A percentile compares a stretch with the other conserved stretches of the same genome.
phyloP scores from a whole-genome alignment of 2,329 filamentous ascomycete genomes.

The Gaeumannomyces tritici region DNA sequence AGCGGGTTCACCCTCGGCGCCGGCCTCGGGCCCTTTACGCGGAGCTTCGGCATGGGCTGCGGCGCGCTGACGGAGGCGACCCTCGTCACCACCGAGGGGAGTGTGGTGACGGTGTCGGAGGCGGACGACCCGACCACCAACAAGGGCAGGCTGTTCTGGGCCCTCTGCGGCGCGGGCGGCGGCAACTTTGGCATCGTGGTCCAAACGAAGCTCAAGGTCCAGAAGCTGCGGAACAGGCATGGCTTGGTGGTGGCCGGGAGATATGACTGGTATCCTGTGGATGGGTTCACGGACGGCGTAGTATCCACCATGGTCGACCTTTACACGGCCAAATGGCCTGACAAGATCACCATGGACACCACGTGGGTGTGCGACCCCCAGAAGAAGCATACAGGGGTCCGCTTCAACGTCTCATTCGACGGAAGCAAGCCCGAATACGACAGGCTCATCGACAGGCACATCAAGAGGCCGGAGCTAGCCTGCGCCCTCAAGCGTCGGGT shows the following conservation, averaged over 20 bases:
- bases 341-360: no score
- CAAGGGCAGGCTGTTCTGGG: no score
- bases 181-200: neutral
- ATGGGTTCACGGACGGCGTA: neutral
- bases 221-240: neutral
- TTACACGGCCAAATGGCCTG: no score
- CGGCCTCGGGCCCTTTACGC: neutral
- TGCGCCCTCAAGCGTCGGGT: neutral
- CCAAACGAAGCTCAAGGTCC: neutral
- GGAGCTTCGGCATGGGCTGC: no score
- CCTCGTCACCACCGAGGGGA: no score
- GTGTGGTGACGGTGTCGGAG: no score
- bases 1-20: neutral
- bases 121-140: no score
- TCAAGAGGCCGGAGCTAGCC: neutral
- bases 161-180: no score
- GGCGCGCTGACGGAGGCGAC: no score
- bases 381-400: neutral
- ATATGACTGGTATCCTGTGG: neutral
- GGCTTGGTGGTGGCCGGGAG: neutral
- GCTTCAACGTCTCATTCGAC: neutral
- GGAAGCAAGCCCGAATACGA: neutral
- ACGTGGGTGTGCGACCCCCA: no score
- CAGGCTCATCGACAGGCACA: neutral
- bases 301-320: neutral